Conservation (phyloP, 768 basidiomycete species). For the Lanmaoa pseudosensibilis region DNA sequence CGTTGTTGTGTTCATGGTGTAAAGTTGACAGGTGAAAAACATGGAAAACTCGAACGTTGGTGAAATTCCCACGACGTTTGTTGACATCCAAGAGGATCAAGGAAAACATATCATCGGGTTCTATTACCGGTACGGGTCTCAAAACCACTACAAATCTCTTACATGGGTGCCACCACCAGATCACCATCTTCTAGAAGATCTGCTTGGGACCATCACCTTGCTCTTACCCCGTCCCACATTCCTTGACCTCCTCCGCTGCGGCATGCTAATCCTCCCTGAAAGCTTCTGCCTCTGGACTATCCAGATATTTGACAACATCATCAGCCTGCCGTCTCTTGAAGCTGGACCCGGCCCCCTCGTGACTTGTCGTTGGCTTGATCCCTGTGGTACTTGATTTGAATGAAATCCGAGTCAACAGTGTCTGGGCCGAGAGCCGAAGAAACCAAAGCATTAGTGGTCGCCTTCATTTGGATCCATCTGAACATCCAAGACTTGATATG, state of each 20-base stretch:
- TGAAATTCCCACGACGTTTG: background rate
- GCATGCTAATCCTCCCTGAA: background rate
- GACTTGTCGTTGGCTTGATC: background rate
- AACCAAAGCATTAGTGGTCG: background rate
- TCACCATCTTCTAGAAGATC: background rate
- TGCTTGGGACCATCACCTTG: background rate
- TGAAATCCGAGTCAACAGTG: background rate
- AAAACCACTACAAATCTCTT: background rate
- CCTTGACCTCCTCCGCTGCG: background rate
- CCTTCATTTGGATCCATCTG: background rate
- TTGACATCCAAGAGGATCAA: background rate
- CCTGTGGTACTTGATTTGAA: background rate
- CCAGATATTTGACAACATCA: background rate
- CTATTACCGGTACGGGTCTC: background rate
- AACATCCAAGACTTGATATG: background rate
- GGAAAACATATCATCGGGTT: background rate
- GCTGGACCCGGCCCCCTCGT: background rate
- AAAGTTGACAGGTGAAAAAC: background rate
- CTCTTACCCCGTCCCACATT: background rate
- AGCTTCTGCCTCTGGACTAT: background rate
- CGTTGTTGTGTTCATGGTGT: background rate
- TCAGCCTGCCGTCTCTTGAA: background rate
- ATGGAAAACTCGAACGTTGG: background rate
- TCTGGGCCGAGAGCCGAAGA: background rate
- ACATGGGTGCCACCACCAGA: background rate